Evolutionary conservation across 306 rosid genomes (phyloP).

Genomic region (Canavalia gladiata): DNA sequence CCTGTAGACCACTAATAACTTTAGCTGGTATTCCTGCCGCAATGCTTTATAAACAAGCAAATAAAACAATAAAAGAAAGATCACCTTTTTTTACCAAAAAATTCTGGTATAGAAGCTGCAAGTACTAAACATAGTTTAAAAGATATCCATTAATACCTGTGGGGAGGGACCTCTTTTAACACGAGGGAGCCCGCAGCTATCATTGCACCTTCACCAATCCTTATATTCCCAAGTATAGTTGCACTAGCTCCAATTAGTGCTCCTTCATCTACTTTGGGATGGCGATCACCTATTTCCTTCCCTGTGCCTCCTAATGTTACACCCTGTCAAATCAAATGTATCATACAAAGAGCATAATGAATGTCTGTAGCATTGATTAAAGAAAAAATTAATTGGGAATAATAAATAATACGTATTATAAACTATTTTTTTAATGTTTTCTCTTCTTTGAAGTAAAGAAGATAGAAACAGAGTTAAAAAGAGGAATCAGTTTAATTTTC

Average conservation of each 20-base stretch:
- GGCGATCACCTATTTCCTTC: constrained; percentile 88
- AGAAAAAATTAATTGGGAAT: not conserved
- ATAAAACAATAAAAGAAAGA: constrained; percentile 18
- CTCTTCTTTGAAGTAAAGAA: not conserved
- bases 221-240: constrained; percentile 88
- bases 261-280: constrained; percentile 94
- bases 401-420: not conserved
- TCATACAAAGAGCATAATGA: constrained; percentile 37
- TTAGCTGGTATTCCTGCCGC: constrained; percentile 92
- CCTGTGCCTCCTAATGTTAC: constrained; percentile 96
- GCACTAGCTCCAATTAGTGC: constrained; percentile 90
- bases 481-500: constrained; percentile 27
- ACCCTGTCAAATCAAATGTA: constrained; percentile 64
- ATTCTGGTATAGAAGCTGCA: constrained; percentile 29
- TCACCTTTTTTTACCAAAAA: constrained; percentile 32
- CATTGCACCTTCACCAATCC: constrained; percentile 86
- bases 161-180: constrained; percentile 81
- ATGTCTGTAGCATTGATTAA: not conserved
- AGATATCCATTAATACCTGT: constrained; percentile 60
- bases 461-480: constrained; percentile 6
- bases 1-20: constrained; percentile 73
- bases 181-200: constrained; percentile 92
- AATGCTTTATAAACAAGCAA: constrained; percentile 63
- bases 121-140: constrained; percentile 5
- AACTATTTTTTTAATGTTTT: constrained; percentile 8